These are phyloP conservation scores for Zychaea mexicana DNA, from an alignment of 371 early-diverging fungal genomes.

Conservation along the genomic window DNA sequence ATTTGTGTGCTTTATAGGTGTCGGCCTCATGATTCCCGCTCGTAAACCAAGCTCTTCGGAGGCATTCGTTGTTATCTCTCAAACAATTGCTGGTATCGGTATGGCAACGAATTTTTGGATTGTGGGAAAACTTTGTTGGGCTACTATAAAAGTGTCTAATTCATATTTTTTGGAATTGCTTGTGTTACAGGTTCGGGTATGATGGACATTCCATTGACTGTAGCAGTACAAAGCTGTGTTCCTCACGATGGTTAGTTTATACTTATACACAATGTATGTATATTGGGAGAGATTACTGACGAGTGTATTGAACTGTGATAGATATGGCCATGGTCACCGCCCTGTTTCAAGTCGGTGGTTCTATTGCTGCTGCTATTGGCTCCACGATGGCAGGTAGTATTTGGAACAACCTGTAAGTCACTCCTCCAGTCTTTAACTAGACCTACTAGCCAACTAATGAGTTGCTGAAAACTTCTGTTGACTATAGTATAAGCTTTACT, in stretches of 20 bases:
- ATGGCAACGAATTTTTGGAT: too few relatives aligned
- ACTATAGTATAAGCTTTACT: too few relatives aligned
- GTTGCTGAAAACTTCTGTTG: too few relatives aligned
- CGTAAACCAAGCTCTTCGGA: conserved; percentile 33
- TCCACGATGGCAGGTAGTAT: conserved; percentile 36
- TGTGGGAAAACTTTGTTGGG: too few relatives aligned
- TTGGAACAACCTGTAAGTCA: conserved; percentile 27
- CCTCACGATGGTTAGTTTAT: conserved; percentile 27
- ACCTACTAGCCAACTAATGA: too few relatives aligned
- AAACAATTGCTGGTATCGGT: conserved; percentile 43
- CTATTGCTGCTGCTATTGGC: conserved; percentile 36
- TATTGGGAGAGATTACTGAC: neutral
- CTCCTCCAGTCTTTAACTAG: neutral
- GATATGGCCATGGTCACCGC: conserved; percentile 44
- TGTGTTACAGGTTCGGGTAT: conserved; percentile 24
- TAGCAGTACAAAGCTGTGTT: conserved; percentile 44
- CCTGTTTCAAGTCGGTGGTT: conserved; percentile 35
- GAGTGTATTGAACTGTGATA: neutral
- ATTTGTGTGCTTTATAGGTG: conserved; percentile 9
- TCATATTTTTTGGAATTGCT: neutral
- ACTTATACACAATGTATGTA: too few relatives aligned
- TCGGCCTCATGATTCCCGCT: conserved; percentile 39
- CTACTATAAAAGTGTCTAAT: too few relatives aligned
- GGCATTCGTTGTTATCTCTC: conserved; percentile 36
- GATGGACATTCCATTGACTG: conserved; percentile 31